Percentiles rank a stretch among this genome's conserved stretches.
These are phyloP conservation scores for Beauveria sp. DNA, from an alignment of 2,329 filamentous ascomycete genomes.

Conservation along the genomic window DNA sequence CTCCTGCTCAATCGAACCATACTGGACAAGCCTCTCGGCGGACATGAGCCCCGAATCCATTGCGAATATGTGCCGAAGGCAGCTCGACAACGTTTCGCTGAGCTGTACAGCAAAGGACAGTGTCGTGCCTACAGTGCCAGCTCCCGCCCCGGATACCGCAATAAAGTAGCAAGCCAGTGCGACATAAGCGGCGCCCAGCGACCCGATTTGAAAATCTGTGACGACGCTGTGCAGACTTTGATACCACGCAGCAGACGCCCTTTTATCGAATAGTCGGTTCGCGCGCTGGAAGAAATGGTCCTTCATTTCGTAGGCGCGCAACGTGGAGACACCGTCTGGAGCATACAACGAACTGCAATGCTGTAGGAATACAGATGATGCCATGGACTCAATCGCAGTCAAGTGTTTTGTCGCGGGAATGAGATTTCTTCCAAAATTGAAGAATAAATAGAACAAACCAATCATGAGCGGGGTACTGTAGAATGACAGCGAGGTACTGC, in stretches of 20 bases:
- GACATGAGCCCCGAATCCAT: conserved; percentile 65
- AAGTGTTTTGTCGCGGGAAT: conserved; percentile 57
- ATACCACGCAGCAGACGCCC: conserved; percentile 54
- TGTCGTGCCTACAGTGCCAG: conserved; percentile 58
- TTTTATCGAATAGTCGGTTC: conserved; percentile 39
- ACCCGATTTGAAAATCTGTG: conserved; percentile 58
- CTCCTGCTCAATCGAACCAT: conserved; percentile 56
- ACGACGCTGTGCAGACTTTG: conserved; percentile 62
- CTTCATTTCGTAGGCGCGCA: conserved; percentile 59
- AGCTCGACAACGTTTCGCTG: conserved; percentile 48
- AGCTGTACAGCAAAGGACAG: conserved; percentile 60
- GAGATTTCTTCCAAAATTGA: conserved; percentile 48
- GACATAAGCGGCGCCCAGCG: conserved; percentile 57
- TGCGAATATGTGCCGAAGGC: conserved; percentile 53
- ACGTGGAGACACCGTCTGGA: conserved; percentile 59
- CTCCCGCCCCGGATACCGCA: conserved; percentile 50
- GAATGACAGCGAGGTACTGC: conserved; percentile 46
- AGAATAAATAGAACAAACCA: conserved; percentile 44
- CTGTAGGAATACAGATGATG: conserved; percentile 64
- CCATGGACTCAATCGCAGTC: conserved; percentile 61
- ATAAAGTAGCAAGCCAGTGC: conserved; percentile 52
- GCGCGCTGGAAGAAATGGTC: conserved; percentile 51
- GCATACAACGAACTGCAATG: conserved; percentile 52
- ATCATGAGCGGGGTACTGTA: conserved; percentile 51
- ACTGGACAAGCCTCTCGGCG: conserved; percentile 61